A percentile compares a stretch with the other conserved stretches of the same genome.
Evolutionary conservation across 345 rosid species (phyloP).

Genomic region (Salix koriyanagi): DNA sequence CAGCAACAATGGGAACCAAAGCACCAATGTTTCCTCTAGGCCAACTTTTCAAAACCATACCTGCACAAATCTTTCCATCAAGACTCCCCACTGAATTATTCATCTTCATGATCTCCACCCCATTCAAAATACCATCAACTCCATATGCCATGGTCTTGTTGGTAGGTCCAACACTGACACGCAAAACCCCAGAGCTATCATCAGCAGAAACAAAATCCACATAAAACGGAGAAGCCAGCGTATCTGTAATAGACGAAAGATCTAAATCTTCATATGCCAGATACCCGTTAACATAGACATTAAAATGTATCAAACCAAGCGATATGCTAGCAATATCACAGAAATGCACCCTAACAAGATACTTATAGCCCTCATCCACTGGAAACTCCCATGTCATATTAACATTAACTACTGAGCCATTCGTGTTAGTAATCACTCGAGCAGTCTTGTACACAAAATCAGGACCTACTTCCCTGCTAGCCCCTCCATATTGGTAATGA

Average conservation of each 20-base stretch:
- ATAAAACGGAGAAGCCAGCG: slow-evolving; percentile 71
- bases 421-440: slow-evolving; percentile 49
- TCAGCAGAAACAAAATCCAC: slow-evolving; percentile 53
- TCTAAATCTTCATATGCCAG: slow-evolving; percentile 61
- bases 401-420: slow-evolving; percentile 39
- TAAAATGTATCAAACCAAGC: slow-evolving; percentile 53
- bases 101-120: slow-evolving; percentile 88
- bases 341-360: slow-evolving; percentile 76
- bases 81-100: slow-evolving; percentile 83
- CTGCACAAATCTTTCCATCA: slow-evolving; percentile 50
- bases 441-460: slow-evolving; percentile 67
- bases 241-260: slow-evolving; percentile 27
- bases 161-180: slow-evolving; percentile 70
- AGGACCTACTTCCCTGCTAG: slow-evolving; percentile 75
- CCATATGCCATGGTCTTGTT: slow-evolving; percentile 37
- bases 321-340: slow-evolving; percentile 79
- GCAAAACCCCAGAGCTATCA: slow-evolving; percentile 33
- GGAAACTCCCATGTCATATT: slow-evolving; percentile 79
- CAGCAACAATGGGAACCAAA: slow-evolving; percentile 53
- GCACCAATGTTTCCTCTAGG: slow-evolving; percentile 42
- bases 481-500: slow-evolving; percentile 56
- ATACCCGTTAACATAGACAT: slow-evolving; percentile 60
- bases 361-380: slow-evolving; percentile 42
- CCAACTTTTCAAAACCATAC: slow-evolving; percentile 46
- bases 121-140: slow-evolving; percentile 73